A percentile compares a stretch with the other conserved stretches of the same genome.
These are phyloP conservation scores for Pythium grandisporangium DNA, from an alignment of 352 stramenopile species.

Conservation along the genomic window DNA sequence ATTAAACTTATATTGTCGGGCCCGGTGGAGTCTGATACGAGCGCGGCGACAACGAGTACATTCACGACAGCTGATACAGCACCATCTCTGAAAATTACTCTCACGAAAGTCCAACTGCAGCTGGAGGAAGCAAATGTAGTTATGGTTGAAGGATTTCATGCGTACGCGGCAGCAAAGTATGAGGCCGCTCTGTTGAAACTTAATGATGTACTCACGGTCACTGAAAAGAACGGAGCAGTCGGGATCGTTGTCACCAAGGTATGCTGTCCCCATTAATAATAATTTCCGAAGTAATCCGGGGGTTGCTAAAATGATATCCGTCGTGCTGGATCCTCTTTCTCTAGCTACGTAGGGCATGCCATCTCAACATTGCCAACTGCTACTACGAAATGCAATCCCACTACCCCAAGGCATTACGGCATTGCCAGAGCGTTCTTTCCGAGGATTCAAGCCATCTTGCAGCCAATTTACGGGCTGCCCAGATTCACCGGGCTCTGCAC, in stretches of 20 bases:
- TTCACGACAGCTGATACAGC: neutral
- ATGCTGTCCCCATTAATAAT: no score
- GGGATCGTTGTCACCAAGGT: slow-evolving; percentile 2
- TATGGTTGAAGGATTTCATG: slow-evolving; percentile 52
- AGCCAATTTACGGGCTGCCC: slow-evolving; percentile 37
- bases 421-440: slow-evolving; percentile 34
- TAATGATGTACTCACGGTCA: no score
- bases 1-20: slow-evolving; percentile 10
- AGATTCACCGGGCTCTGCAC: slow-evolving; percentile 35
- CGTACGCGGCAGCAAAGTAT: slow-evolving; percentile 53
- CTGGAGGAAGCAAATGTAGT: slow-evolving; percentile 52
- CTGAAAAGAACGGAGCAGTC: no score
- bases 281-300: no score
- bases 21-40: no score
- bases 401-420: slow-evolving; percentile 16
- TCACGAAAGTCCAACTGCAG: slow-evolving; percentile 20
- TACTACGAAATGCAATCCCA: slow-evolving; percentile 59
- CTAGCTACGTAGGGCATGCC: slow-evolving; percentile 30
- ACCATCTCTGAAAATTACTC: slow-evolving; percentile 8
- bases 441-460: slow-evolving; percentile 21
- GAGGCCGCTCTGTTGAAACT: slow-evolving; percentile 13
- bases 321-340: no score
- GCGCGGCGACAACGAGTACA: no score
- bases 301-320: no score
- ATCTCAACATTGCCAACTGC: slow-evolving; percentile 53